phyloP scores from a whole-genome alignment of 2,329 filamentous ascomycete genomes.

The Dichotomopilus funicola region DNA sequence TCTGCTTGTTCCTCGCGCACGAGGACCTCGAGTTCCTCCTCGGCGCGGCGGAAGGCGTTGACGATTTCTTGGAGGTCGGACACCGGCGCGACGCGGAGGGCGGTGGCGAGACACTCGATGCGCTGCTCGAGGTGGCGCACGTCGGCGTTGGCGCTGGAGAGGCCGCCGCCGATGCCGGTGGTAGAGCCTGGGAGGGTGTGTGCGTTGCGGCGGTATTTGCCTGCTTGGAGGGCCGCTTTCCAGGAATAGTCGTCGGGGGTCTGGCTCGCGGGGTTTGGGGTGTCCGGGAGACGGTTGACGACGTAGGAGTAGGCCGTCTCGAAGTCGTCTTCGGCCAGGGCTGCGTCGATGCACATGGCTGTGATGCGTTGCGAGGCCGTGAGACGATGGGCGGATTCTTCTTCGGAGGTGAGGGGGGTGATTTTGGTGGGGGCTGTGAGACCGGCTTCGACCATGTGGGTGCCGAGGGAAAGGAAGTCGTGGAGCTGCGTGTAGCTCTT shows the following conservation, averaged over 20 bases:
- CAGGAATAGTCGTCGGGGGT: conserved; percentile 61
- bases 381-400: conserved; percentile 28
- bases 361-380: conserved; percentile 60
- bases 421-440: conserved; percentile 30
- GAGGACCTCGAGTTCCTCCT: conserved; percentile 66
- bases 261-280: conserved; percentile 4
- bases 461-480: conserved; percentile 63
- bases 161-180: conserved; percentile 21
- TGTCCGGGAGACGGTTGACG: conserved; percentile 55
- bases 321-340: conserved; percentile 70
- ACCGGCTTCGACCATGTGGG: conserved; percentile 58
- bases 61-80: conserved; percentile 67
- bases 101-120: conserved; percentile 71
- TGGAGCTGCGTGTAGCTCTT: conserved; percentile 69
- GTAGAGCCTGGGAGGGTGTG: conserved; percentile 47
- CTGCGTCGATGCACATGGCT: conserved; percentile 74
- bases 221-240: conserved; percentile 72
- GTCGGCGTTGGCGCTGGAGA: conserved; percentile 45
- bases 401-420: conserved; percentile 19
- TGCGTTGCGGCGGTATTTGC: conserved; percentile 58
- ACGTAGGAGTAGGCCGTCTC: conserved; percentile 84
- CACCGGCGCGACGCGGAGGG: conserved; percentile 66
- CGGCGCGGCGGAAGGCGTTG: conserved; percentile 67
- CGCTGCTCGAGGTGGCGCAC: conserved; percentile 73
- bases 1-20: conserved; percentile 60